These are phyloP conservation scores for Podospora pseudopauciseta DNA, from an alignment of 495 filamentous ascomycete species.

Conservation along the genomic window DNA sequence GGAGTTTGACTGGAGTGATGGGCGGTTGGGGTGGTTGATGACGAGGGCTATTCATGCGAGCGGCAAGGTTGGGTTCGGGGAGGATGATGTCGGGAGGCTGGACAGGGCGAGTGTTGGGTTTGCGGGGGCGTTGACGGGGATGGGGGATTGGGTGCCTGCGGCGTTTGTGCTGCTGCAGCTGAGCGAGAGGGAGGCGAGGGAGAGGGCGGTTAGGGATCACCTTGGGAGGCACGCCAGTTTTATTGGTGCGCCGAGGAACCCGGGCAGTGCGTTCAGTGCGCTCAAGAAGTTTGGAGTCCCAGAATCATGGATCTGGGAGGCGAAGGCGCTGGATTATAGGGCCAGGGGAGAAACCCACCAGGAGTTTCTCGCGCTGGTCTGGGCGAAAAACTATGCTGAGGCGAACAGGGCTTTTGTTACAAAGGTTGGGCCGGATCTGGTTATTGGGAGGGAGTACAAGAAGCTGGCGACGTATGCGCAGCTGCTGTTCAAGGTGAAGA, in stretches of 20 bases:
- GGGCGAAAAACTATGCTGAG: slow-evolving; percentile 69
- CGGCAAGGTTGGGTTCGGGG: slow-evolving; percentile 39
- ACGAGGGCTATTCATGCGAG: slow-evolving; percentile 51
- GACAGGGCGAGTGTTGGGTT: slow-evolving; percentile 68
- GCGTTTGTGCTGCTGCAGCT: slow-evolving; percentile 78
- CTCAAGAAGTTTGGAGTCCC: slow-evolving; percentile 62
- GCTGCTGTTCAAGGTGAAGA: slow-evolving; percentile 64
- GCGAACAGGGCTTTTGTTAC: slow-evolving; percentile 78
- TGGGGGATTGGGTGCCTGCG: slow-evolving; percentile 63
- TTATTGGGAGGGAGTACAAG: slow-evolving; percentile 74
- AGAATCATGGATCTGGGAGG: slow-evolving; percentile 74
- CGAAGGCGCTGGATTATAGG: slow-evolving; percentile 79
- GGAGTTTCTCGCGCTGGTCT: slow-evolving; percentile 72
- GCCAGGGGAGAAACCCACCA: slow-evolving; percentile 56
- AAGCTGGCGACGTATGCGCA: slow-evolving; percentile 46
- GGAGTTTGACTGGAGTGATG: slow-evolving; percentile 62
- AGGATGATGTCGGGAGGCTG: slow-evolving; percentile 48
- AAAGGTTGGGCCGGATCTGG: slow-evolving; percentile 69
- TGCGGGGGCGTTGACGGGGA: slow-evolving; percentile 65
- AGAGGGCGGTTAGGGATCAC: slow-evolving; percentile 62
- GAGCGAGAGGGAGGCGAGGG: slow-evolving; percentile 56
- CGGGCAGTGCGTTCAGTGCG: slow-evolving; percentile 16
- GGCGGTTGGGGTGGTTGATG: slow-evolving; percentile 83
- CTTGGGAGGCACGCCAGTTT: slow-evolving; percentile 62
- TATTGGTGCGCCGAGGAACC: slow-evolving; percentile 34